Conservation (phyloP, 2,329 filamentous ascomycete species). For the Aspergillus fumigatus region DNA sequence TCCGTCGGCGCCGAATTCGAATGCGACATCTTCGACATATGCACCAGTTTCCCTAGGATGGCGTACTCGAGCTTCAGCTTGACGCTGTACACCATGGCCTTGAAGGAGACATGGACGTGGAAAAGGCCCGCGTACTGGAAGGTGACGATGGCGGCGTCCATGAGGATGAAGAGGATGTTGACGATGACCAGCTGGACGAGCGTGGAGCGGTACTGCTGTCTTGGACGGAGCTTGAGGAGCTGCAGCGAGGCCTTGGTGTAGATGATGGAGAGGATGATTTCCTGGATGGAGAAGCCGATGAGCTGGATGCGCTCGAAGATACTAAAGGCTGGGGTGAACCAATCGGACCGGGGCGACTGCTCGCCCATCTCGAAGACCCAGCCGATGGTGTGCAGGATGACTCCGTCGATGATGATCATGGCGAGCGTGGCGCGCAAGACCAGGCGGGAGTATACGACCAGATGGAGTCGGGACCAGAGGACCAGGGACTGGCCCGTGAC, state of each 20-base stretch:
- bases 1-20: neutral
- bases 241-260: conserved; percentile 51
- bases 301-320: conserved; percentile 37
- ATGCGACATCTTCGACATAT: conserved; percentile 7
- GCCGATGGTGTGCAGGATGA: conserved; percentile 50
- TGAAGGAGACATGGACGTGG: conserved; percentile 36
- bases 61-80: conserved; percentile 52
- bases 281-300: conserved; percentile 39
- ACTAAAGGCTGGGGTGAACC: conserved; percentile 20
- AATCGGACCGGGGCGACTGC: conserved; percentile 11
- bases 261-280: conserved; percentile 42
- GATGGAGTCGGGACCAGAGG: conserved; percentile 56
- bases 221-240: conserved; percentile 21
- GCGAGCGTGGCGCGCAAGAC: conserved; percentile 46
- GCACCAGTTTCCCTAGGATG: conserved; percentile 46
- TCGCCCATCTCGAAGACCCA: conserved; percentile 49
- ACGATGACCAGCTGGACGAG: conserved; percentile 54
- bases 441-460: conserved; percentile 48
- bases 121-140: conserved; percentile 38
- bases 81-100: conserved; percentile 30
- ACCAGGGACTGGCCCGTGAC: conserved; percentile 57
- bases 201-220: conserved; percentile 23
- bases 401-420: conserved; percentile 54
- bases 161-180: conserved; percentile 44
- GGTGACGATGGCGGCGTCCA: conserved; percentile 43